Evolutionary conservation across 2,329 filamentous ascomycete genomes (phyloP).

Genomic region (Phialocephala subalpina): DNA sequence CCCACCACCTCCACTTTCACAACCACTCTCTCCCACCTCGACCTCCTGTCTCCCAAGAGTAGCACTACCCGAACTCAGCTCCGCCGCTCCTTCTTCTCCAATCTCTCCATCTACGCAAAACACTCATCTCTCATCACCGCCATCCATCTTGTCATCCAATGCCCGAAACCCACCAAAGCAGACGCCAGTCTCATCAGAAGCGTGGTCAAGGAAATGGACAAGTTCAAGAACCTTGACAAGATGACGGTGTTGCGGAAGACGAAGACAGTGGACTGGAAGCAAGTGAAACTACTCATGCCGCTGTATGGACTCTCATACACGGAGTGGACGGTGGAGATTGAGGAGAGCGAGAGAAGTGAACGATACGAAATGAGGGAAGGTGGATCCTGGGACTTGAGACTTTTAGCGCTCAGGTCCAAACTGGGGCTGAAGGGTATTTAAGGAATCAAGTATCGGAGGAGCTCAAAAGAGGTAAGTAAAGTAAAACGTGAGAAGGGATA

Average conservation of each 20-base stretch:
- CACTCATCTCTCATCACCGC: not conserved
- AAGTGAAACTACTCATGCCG: not conserved
- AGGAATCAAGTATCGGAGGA: no score
- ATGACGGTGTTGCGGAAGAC: not conserved
- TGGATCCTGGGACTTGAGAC: no score
- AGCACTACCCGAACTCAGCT: no score
- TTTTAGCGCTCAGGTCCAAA: no score
- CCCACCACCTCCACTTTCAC: not conserved
- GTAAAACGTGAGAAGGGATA: no score
- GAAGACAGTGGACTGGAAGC: not conserved
- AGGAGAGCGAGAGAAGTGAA: no score
- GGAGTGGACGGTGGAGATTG: not conserved
- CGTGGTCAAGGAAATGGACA: not conserved
- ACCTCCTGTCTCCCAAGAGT: not conserved
- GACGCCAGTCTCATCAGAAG: not conserved
- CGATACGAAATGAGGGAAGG: no score
- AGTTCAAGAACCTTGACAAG: not conserved
- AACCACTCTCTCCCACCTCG: not conserved
- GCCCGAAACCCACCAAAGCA: no score
- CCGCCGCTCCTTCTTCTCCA: not conserved
- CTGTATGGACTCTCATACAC: not conserved
- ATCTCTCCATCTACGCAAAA: not conserved
- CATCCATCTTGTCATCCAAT: not conserved
- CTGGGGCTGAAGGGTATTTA: no score
- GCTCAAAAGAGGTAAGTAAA: no score